Evolutionary conservation across 106 monocot species (phyloP), one percentile per base, ranked within the genome.

Genomic region (Gastrodia elata): DNA sequence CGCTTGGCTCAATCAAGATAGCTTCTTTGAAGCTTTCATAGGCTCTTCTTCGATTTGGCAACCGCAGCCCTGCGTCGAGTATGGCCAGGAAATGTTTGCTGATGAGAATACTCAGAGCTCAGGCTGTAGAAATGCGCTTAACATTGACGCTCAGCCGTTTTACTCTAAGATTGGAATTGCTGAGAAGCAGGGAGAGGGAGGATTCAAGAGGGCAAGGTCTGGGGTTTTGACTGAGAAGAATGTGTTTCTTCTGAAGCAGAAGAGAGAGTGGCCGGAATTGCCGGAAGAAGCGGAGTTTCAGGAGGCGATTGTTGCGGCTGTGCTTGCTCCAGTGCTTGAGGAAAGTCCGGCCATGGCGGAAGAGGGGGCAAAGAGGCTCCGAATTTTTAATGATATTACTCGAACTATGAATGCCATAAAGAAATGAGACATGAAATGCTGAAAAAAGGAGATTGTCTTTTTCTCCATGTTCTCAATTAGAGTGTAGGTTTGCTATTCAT

Each of bases 51-150:
- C 80, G 2, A 79, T 89, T 32, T 92, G 95, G 92, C 87, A 89
- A 49, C 95, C 92, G 1, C 92, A 96, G 77, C 89, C 95, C 6
- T 94, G 94, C 71, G 38, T 68, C 0, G 91, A 91, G 35, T 72
- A 77, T 24, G 27, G 33, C 5, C 72, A 73, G 4, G 81, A 84
- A 8, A 35, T 18, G 1, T 94, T 94, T 65, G 81, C 74, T 0
- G 82, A 89, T 67, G 94, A 95, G 79, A 95, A 95, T 44, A 48
- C 36, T 38, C 68, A 57, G 16, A 73, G 33, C 16, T 22, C 52
- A 25, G 77, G 72, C 67, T 22, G 11, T 37, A 73, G 10, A 43
- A 94, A 82, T 71, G 4, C 73, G 8, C 84, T 96, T 38, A 91
- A 83, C 72, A 75, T 91, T 18, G 88, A 83, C 56, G 93, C 93